Evolutionary conservation across 2,329 filamentous ascomycete species (phyloP).

Genomic region (Aspergillus bombycis): DNA sequence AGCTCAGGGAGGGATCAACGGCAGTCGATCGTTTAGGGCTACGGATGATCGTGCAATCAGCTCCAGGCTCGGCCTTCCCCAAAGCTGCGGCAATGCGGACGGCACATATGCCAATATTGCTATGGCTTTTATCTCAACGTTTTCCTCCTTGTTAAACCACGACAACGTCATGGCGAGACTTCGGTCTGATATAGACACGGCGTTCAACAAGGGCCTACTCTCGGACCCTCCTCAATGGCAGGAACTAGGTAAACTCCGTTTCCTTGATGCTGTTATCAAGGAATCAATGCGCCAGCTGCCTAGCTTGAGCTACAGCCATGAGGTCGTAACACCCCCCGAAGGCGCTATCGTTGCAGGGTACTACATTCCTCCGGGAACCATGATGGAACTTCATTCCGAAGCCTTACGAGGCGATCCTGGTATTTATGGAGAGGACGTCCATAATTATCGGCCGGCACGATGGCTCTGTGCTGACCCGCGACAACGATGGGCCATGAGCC

Average conservation of each 20-base stretch:
- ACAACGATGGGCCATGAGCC: slow-evolving; percentile 14
- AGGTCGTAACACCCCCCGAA: slow-evolving; percentile 3
- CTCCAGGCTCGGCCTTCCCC: not conserved
- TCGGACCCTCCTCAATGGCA: slow-evolving; percentile 7
- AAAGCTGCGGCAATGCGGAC: not conserved
- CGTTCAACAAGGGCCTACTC: not conserved
- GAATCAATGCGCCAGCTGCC: slow-evolving; percentile 18
- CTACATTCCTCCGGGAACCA: slow-evolving; percentile 10
- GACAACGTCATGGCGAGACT: slow-evolving; percentile 11
- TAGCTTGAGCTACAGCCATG: not conserved
- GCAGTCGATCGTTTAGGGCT: not conserved
- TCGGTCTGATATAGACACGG: slow-evolving; percentile 14
- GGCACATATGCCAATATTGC: slow-evolving; percentile 1
- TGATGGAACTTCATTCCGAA: slow-evolving; percentile 13
- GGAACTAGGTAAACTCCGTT: slow-evolving; percentile 12
- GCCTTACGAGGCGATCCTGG: slow-evolving; percentile 3
- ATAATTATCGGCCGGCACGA: slow-evolving; percentile 19
- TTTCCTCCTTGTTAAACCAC: slow-evolving; percentile 11
- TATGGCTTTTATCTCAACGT: slow-evolving; percentile 11
- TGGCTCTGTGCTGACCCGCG: slow-evolving; percentile 15
- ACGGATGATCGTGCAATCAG: not conserved
- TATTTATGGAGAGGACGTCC: slow-evolving; percentile 12
- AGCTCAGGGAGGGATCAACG: not conserved
- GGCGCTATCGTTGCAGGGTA: not conserved
- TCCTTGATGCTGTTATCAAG: slow-evolving; percentile 23